phyloP scores from a whole-genome alignment of 75 land plant species.

The Adiantum capillusveneris region DNA sequence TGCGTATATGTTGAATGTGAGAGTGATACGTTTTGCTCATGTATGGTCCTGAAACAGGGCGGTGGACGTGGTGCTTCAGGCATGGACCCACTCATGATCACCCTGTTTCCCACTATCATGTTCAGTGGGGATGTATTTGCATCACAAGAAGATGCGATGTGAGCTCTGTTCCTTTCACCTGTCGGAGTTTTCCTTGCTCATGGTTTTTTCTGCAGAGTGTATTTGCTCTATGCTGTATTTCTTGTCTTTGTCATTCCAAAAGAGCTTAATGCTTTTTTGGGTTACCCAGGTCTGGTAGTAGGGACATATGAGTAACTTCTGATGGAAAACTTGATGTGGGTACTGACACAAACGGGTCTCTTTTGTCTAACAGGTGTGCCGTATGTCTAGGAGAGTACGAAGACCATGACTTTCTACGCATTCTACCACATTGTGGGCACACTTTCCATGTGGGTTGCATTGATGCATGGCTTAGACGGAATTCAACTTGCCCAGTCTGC shows the following conservation, averaged over 20 bases:
- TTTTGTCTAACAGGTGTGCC: slow-evolving; percentile 7
- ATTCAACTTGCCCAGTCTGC: slow-evolving; percentile 28
- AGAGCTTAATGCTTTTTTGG: too few relatives aligned
- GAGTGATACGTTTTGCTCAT: too few relatives aligned
- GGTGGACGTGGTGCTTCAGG: slow-evolving; percentile 19
- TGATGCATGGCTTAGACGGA: slow-evolving; percentile 22
- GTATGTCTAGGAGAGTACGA: slow-evolving; percentile 26
- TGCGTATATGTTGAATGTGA: too few relatives aligned
- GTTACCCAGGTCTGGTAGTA: too few relatives aligned
- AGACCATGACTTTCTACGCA: slow-evolving; percentile 15
- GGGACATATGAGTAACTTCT: too few relatives aligned
- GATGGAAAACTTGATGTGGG: too few relatives aligned
- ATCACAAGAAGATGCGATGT: slow-evolving; percentile 45
- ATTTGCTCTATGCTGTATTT: too few relatives aligned
- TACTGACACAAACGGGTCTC: too few relatives aligned
- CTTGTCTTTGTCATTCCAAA: too few relatives aligned
- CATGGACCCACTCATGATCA: slow-evolving; percentile 38
- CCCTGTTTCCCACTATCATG: slow-evolving; percentile 38
- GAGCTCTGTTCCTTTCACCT: slow-evolving; percentile 9
- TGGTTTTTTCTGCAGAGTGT: too few relatives aligned
- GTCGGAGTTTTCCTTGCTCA: too few relatives aligned
- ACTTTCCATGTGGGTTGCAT: slow-evolving; percentile 25
- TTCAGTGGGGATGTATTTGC: slow-evolving; percentile 36
- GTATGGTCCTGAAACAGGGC: slow-evolving; percentile 10
- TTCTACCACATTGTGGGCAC: slow-evolving; percentile 26